Conservation (phyloP, 306 rosid genomes). For the Ziziphus jujuba region DNA sequence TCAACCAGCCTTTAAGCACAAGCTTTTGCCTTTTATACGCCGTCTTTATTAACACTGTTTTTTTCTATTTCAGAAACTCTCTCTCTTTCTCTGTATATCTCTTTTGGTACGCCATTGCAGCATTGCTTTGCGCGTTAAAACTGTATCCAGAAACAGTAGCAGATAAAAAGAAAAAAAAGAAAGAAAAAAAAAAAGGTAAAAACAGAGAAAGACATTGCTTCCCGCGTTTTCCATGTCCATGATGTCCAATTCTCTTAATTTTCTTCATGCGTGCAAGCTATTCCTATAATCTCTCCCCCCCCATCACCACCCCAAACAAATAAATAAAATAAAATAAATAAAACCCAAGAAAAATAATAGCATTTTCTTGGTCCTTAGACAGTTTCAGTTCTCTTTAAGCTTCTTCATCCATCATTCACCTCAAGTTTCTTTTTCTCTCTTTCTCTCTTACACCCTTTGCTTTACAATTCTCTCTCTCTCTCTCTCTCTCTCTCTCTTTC, state of each 20-base stretch:
- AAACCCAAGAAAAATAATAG: constrained; percentile 11
- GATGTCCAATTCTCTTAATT: constrained; percentile 39
- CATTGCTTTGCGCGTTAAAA: constrained; percentile 62
- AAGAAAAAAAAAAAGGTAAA: constrained; percentile 8
- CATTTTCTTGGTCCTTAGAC: constrained; percentile 35
- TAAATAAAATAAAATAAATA: not conserved
- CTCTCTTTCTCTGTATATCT: not conserved
- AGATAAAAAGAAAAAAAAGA: constrained; percentile 4
- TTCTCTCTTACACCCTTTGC: not conserved
- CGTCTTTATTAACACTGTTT: no score
- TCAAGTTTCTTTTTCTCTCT: constrained; percentile 13
- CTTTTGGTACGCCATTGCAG: no score
- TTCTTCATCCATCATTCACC: constrained; percentile 49
- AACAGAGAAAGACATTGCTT: constrained; percentile 47
- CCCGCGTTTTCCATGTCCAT: constrained; percentile 59
- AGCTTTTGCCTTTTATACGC: constrained; percentile 23
- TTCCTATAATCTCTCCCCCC: constrained; percentile 33
- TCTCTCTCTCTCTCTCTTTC: not conserved
- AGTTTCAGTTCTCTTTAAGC: constrained; percentile 52
- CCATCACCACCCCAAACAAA: no score
- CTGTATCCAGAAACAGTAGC: constrained; percentile 1
- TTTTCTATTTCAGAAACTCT: not conserved
- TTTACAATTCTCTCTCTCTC: constrained; percentile 7
- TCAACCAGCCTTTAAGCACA: constrained; percentile 13
- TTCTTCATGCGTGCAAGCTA: constrained; percentile 89